These are phyloP conservation scores for Tetrapisispora namnaoensis DNA, from an alignment of 805 yeast genomes.

Conservation along the genomic window DNA sequence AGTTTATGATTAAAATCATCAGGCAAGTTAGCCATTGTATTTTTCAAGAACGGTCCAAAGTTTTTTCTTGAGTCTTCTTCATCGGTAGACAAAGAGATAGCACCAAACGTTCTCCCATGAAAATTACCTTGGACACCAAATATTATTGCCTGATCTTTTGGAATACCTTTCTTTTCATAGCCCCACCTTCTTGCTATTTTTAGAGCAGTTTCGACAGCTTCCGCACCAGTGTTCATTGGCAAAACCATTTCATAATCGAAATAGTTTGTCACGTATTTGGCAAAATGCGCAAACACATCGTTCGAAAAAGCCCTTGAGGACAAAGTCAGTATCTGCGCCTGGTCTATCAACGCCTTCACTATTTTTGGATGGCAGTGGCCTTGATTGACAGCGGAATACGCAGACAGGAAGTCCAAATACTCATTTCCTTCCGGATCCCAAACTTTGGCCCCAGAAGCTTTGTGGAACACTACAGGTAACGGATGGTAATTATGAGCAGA, in stretches of 20 bases:
- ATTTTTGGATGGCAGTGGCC: slow-evolving; percentile 97
- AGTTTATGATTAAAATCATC: slow-evolving; percentile 42
- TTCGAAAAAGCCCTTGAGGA: slow-evolving; percentile 90
- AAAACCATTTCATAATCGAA: slow-evolving; percentile 86
- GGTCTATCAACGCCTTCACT: slow-evolving; percentile 73
- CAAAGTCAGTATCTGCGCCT: slow-evolving; percentile 74
- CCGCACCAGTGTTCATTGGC: slow-evolving; percentile 99
- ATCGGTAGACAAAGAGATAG: slow-evolving; percentile 93
- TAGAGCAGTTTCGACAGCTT: slow-evolving; percentile 92
- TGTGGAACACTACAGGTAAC: slow-evolving; percentile 83
- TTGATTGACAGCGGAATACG: slow-evolving; percentile 95
- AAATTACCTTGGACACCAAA: slow-evolving; percentile 83
- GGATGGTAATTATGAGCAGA: slow-evolving; percentile 98
- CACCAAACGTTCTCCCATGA: slow-evolving; percentile 94
- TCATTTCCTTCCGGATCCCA: slow-evolving; percentile 98
- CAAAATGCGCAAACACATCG: slow-evolving; percentile 77
- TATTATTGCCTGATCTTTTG: slow-evolving; percentile 74
- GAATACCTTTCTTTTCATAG: slow-evolving; percentile 74
- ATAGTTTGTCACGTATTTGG: slow-evolving; percentile 79
- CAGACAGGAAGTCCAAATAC: slow-evolving; percentile 85
- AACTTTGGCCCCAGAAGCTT: slow-evolving; percentile 83
- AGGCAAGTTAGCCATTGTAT: slow-evolving; percentile 79
- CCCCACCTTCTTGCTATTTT: slow-evolving; percentile 98
- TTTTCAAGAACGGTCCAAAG: slow-evolving; percentile 82
- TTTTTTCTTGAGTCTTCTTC: slow-evolving; percentile 72